phyloP scores from a whole-genome alignment of 1,284 basidiomycete species.

The Tilletia setariae region DNA sequence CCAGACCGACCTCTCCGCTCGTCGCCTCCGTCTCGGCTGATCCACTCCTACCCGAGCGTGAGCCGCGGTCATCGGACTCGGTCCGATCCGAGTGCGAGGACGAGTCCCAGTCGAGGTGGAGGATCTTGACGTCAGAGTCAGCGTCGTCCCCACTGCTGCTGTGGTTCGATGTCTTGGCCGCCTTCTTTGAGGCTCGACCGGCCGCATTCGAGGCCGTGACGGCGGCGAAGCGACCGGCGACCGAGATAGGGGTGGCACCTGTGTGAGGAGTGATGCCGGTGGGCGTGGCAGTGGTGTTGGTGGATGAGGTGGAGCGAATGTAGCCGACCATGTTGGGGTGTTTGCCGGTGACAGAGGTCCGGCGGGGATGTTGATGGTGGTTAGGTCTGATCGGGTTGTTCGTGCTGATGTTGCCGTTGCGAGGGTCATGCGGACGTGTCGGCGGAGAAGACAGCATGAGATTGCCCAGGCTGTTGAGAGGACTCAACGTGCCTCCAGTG shows the following conservation, averaged over 20 bases:
- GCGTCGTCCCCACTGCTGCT: not conserved
- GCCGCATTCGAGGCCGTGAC: conserved; percentile 2
- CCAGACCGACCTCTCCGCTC: not conserved
- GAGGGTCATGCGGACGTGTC: not conserved
- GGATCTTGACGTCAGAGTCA: not conserved
- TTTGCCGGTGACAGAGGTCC: conserved; percentile 12
- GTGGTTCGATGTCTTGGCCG: not conserved
- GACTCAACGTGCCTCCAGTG: conserved; percentile 27
- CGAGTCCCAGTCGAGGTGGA: conserved; percentile 15
- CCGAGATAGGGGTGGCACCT: too few species aligned
- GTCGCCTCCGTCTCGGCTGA: conserved; percentile 9
- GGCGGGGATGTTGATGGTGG: not conserved
- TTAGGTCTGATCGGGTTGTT: conserved; percentile 22
- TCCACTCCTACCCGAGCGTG: not conserved
- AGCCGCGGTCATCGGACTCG: not conserved
- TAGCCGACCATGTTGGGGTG: conserved; percentile 27
- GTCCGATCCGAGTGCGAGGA: not conserved
- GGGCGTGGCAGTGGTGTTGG: conserved; percentile 11
- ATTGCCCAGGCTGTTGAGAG: conserved; percentile 30
- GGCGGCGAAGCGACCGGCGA: not conserved
- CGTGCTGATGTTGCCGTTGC: not conserved
- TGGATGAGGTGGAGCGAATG: conserved; percentile 25
- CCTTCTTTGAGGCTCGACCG: conserved; percentile 14
- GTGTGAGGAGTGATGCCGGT: conserved; percentile 19
- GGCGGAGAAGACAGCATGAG: conserved; percentile 17